Conservation (phyloP, 2,329 filamentous ascomycete species). For the Cordyceps militaris region DNA sequence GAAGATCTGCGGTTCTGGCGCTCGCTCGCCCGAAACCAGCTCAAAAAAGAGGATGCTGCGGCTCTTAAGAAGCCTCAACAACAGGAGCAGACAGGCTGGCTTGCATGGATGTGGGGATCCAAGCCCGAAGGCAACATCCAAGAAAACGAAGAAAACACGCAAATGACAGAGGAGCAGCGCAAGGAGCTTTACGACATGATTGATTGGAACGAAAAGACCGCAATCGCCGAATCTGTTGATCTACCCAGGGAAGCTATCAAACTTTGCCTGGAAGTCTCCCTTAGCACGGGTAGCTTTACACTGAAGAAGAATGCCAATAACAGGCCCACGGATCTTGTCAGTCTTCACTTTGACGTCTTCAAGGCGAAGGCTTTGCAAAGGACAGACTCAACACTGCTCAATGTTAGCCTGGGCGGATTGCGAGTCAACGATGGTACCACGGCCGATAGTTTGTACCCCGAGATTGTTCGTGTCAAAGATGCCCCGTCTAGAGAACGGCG, state of each 20-base stretch:
- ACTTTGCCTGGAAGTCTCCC: slow-evolving; percentile 81
- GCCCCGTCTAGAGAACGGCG: slow-evolving; percentile 48
- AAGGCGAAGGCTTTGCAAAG: slow-evolving; percentile 83
- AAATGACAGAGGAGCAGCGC: slow-evolving; percentile 91
- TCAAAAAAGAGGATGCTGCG: slow-evolving; percentile 90
- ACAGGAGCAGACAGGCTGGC: slow-evolving; percentile 76
- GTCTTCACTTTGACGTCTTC: slow-evolving; percentile 90
- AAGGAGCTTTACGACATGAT: slow-evolving; percentile 97
- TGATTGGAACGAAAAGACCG: slow-evolving; percentile 95
- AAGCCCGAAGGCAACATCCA: slow-evolving; percentile 58
- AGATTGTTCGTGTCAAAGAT: slow-evolving; percentile 94
- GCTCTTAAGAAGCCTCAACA: slow-evolving; percentile 60
- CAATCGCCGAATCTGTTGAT: slow-evolving; percentile 79
- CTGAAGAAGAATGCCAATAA: slow-evolving; percentile 61
- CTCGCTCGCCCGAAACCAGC: slow-evolving; percentile 84
- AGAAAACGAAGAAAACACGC: slow-evolving; percentile 60
- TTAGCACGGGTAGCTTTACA: slow-evolving; percentile 95
- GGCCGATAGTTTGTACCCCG: slow-evolving; percentile 79
- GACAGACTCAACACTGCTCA: slow-evolving; percentile 82
- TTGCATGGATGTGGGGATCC: slow-evolving; percentile 84
- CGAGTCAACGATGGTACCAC: slow-evolving; percentile 95
- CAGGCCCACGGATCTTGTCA: slow-evolving; percentile 73
- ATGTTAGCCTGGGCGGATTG: slow-evolving; percentile 85
- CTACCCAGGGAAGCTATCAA: slow-evolving; percentile 87
- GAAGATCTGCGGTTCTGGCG: slow-evolving; percentile 97